Percentiles rank a stretch among this genome's conserved stretches.
These are phyloP conservation scores for Alternaria gansuensis DNA, from an alignment of 2,329 filamentous ascomycete genomes.

Conservation along the genomic window DNA sequence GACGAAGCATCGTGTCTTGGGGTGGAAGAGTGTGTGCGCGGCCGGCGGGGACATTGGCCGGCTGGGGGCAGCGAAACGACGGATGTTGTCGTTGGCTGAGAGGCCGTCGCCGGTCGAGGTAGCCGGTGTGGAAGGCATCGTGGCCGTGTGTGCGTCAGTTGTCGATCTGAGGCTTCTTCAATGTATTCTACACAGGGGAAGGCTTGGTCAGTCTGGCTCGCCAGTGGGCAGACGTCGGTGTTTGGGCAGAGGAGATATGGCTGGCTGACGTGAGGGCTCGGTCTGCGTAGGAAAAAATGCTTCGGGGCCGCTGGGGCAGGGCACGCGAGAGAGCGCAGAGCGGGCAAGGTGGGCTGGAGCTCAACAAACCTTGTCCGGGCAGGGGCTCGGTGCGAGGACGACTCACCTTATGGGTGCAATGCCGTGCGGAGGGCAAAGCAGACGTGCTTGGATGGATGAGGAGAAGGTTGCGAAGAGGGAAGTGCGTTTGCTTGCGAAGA, in stretches of 20 bases:
- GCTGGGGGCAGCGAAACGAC: constrained; percentile 92
- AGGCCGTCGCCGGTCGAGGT: constrained; percentile 48
- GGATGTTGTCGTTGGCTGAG: constrained; percentile 98
- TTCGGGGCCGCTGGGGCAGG: constrained; percentile 30
- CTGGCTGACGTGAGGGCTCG: constrained; percentile 42
- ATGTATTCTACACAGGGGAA: constrained; percentile 14
- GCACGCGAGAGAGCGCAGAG: constrained; percentile 23
- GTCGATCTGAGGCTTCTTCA: constrained; percentile 18
- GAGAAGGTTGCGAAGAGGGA: constrained; percentile 39
- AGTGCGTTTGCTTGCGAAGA: constrained; percentile 41
- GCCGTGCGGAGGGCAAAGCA: constrained; percentile 31
- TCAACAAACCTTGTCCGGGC: constrained; percentile 7
- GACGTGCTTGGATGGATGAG: constrained; percentile 37
- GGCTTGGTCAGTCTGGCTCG: constrained; percentile 29
- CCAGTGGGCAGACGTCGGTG: constrained; percentile 8
- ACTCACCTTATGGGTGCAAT: constrained; percentile 43
- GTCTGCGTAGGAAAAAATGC: constrained; percentile 33
- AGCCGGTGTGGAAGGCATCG: constrained; percentile 56
- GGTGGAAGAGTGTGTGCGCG: constrained; percentile 92
- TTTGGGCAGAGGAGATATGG: constrained; percentile 13
- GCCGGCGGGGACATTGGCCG: constrained; percentile 88
- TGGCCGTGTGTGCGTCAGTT: constrained; percentile 43
- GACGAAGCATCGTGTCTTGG: constrained; percentile 99
- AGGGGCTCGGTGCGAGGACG: constrained; percentile 16
- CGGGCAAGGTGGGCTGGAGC: constrained; percentile 24